Evolutionary conservation across 73 alveolate genomes (phyloP).

Genomic region (Stentor coeruleus): DNA sequence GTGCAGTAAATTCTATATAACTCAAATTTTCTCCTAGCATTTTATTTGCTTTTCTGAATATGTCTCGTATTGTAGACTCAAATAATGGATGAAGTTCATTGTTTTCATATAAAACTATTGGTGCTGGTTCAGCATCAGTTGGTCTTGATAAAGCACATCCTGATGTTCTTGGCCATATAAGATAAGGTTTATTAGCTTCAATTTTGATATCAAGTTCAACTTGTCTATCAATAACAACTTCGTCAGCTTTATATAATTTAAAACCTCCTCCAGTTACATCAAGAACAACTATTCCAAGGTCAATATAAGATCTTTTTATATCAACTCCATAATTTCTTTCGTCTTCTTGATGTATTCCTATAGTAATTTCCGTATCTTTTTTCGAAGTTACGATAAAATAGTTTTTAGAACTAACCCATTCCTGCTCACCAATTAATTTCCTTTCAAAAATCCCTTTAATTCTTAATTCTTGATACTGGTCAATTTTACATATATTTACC

Average conservation of each 20-base stretch:
- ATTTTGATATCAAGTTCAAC: background rate
- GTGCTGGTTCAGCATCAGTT: background rate
- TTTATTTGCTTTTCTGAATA: constrained; percentile 20
- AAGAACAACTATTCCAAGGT: constrained; percentile 53
- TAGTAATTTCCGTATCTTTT: constrained; percentile 28
- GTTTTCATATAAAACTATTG: background rate
- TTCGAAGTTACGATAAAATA: constrained; percentile 36
- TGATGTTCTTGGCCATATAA: background rate
- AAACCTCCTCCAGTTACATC: constrained; percentile 37
- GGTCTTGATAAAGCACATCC: background rate
- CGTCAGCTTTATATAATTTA: constrained; percentile 34
- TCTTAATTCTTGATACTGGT: constrained; percentile 51
- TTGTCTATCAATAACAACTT: background rate
- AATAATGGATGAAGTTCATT: constrained; percentile 7
- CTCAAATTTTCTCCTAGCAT: constrained; percentile 79
- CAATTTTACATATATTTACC: constrained; percentile 44
- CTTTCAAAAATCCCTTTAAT: constrained; percentile 48
- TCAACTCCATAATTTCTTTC: constrained; percentile 59
- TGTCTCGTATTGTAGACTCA: background rate
- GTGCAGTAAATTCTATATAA: constrained; percentile 84
- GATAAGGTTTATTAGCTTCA: background rate
- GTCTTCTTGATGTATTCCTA: constrained; percentile 76
- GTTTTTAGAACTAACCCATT: constrained; percentile 32
- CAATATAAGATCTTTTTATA: constrained; percentile 54
- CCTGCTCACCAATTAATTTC: constrained; percentile 20